Conservation (phyloP, 2,329 filamentous ascomycete genomes). For the Diaporthe caulivora region DNA sequence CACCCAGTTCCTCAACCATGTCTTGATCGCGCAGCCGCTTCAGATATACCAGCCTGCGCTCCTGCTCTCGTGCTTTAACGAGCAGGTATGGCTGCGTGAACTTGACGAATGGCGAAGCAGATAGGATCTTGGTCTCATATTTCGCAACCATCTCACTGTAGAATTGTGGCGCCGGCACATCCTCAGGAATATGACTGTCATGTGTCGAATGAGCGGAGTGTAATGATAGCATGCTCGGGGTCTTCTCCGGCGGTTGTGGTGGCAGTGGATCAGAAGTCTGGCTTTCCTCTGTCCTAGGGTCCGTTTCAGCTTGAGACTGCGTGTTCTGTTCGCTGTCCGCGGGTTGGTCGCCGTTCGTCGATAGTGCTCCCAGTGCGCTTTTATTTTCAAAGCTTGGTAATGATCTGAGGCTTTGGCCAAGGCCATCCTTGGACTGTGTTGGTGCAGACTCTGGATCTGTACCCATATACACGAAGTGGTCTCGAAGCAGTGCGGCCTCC, state of each 20-base stretch:
- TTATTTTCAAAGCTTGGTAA: conserved; percentile 31
- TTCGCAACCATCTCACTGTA: conserved; percentile 96
- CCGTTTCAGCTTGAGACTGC: conserved; percentile 42
- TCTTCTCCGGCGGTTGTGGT: conserved; percentile 43
- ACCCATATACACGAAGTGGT: conserved; percentile 72
- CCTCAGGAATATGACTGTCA: conserved; percentile 75
- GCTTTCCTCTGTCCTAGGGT: conserved; percentile 39
- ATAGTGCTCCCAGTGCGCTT: conserved; percentile 3
- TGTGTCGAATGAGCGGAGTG: conserved; percentile 59
- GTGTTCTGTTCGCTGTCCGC: conserved; percentile 42
- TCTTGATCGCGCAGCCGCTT: conserved; percentile 86
- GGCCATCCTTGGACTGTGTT: conserved; percentile 49
- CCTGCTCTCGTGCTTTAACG: conserved; percentile 91
- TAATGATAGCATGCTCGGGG: conserved; percentile 48
- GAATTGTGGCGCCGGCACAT: conserved; percentile 88
- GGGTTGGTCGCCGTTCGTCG: conserved; percentile 21
- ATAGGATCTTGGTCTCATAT: conserved; percentile 92
- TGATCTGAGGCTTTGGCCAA: conserved; percentile 32
- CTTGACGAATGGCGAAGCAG: conserved; percentile 95
- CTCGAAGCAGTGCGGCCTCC: conserved; percentile 92
- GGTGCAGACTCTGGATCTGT: conserved; percentile 73
- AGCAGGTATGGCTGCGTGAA: conserved; percentile 95
- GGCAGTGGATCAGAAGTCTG: conserved; percentile 39
- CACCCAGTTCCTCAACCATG: conserved; percentile 66
- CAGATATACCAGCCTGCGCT: conserved; percentile 84